Percentiles rank a stretch among this genome's conserved stretches.
These are phyloP conservation scores for Wallemia hederae DNA, from an alignment of 1,284 basidiomycete species.

Conservation along the genomic window DNA sequence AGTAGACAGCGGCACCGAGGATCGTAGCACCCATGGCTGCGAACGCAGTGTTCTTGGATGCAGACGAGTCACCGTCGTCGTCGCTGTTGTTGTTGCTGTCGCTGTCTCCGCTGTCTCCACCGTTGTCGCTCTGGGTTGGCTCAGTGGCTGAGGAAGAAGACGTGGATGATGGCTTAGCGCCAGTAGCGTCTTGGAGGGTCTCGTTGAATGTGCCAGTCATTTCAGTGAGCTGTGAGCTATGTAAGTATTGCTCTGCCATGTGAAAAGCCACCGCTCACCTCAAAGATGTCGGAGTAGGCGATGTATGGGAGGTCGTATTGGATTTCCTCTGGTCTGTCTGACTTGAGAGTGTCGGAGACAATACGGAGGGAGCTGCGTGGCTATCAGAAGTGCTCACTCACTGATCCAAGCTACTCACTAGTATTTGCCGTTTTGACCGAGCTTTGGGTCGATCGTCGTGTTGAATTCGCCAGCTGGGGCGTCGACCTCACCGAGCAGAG, in stretches of 20 bases:
- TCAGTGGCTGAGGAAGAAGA: too few species aligned
- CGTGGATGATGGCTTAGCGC: background rate
- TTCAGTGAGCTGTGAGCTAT: background rate
- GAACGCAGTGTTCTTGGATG: background rate
- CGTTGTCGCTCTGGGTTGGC: background rate
- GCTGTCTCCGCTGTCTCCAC: background rate
- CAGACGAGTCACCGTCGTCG: background rate
- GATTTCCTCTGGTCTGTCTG: background rate
- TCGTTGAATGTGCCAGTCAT: background rate
- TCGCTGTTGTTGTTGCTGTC: background rate
- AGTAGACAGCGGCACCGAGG: background rate
- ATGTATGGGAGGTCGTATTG: background rate
- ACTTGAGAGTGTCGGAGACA: background rate
- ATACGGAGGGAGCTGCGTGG: background rate
- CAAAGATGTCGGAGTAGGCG: background rate
- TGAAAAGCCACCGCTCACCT: background rate
- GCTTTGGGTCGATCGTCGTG: background rate
- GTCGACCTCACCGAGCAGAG: background rate
- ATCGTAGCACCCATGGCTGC: background rate
- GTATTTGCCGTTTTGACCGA: background rate
- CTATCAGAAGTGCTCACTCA: background rate
- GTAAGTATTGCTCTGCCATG: background rate
- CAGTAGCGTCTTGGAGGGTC: background rate
- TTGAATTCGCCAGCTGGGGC: background rate
- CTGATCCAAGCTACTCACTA: background rate